A percentile compares a stretch with the other conserved stretches of the same genome.
Evolutionary conservation across 2,329 filamentous ascomycete species (phyloP).

Genomic region (Mariannaea sp.): DNA sequence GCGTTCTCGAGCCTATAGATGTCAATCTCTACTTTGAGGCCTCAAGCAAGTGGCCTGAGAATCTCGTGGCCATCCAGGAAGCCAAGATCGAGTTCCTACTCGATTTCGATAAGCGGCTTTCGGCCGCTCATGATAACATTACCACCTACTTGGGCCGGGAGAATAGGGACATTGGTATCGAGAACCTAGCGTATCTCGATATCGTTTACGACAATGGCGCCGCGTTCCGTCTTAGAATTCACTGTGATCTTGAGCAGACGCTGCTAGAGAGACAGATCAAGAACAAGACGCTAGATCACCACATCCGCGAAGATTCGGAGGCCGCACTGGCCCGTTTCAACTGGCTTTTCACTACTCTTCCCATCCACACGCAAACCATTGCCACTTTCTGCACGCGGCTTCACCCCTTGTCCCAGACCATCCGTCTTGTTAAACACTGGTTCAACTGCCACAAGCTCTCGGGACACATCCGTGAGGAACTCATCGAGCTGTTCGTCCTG

Average conservation of each 20-base stretch:
- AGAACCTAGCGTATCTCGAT: constrained; percentile 84
- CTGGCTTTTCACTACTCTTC: constrained; percentile 71
- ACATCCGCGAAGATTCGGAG: constrained; percentile 70
- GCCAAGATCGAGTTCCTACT: constrained; percentile 91
- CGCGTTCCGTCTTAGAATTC: constrained; percentile 82
- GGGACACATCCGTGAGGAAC: constrained; percentile 75
- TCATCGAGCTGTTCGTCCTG: constrained; percentile 82
- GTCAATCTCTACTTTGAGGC: constrained; percentile 90
- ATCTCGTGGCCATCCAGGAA: constrained; percentile 86
- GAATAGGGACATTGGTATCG: constrained; percentile 67
- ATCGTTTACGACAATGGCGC: constrained; percentile 73
- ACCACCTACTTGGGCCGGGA: constrained; percentile 79
- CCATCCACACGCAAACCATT: constrained; percentile 81
- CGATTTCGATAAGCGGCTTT: constrained; percentile 73
- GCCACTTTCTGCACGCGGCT: constrained; percentile 80
- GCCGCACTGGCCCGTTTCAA: constrained; percentile 72
- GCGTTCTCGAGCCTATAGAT: constrained; percentile 65
- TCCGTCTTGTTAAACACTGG: constrained; percentile 88
- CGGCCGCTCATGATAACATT: constrained; percentile 62
- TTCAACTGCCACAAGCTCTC: constrained; percentile 81
- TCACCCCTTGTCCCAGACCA: constrained; percentile 77
- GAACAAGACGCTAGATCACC: constrained; percentile 70
- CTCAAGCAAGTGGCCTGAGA: constrained; percentile 92
- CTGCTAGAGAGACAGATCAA: constrained; percentile 80
- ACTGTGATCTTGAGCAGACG: constrained; percentile 84